These are phyloP conservation scores for Dendrostoma leiphaemia DNA, from an alignment of 2,329 filamentous ascomycete genomes.

Conservation along the genomic window DNA sequence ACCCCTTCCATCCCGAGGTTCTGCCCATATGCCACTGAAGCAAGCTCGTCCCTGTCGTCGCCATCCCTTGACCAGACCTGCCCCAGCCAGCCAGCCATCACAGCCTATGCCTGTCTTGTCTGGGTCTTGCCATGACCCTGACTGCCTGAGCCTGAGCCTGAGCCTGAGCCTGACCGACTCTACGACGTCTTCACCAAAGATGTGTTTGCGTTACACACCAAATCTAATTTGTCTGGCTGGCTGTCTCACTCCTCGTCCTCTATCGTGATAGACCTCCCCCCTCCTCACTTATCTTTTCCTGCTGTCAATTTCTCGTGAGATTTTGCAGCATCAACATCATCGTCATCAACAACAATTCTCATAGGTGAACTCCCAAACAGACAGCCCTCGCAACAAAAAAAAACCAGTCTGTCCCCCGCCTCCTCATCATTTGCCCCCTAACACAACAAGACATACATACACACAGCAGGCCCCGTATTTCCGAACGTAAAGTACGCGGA, in stretches of 20 bases:
- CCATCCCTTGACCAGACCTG: no score
- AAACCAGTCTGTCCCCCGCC: neutral
- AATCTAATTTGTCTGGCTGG: neutral
- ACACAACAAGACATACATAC: no score
- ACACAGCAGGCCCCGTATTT: neutral
- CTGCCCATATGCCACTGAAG: no score
- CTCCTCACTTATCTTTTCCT: neutral
- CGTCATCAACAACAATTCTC: neutral
- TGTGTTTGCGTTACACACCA: conserved; percentile 6
- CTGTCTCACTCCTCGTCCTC: neutral
- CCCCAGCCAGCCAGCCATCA: no score
- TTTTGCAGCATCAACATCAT: neutral
- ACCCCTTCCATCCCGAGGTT: no score
- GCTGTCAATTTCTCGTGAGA: neutral
- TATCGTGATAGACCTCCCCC: neutral
- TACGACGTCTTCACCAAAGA: neutral
- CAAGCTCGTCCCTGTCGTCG: no score
- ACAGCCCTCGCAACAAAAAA: neutral
- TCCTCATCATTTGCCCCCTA: no score
- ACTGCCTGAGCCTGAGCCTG: neutral
- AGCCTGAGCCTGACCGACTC: neutral
- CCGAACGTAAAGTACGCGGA: neutral
- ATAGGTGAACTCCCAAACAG: no score
- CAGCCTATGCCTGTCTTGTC: no score
- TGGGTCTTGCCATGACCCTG: neutral